phyloP scores from a whole-genome alignment of 768 basidiomycete genomes.

The Pholiota conissans region DNA sequence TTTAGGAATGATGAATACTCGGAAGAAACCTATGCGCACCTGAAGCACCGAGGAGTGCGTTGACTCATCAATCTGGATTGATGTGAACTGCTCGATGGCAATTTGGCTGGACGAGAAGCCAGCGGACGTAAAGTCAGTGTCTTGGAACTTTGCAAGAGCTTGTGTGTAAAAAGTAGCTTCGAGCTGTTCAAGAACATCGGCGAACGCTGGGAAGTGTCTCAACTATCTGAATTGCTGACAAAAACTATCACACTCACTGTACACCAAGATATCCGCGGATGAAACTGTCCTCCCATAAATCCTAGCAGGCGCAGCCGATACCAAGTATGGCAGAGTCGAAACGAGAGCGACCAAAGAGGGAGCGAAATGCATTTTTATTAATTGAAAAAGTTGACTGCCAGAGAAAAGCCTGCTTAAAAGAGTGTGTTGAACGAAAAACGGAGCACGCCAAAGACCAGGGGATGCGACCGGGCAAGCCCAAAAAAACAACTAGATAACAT shows the following conservation, averaged over 20 bases:
- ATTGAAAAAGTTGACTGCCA: conserved; percentile 28
- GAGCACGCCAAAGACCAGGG: conserved; percentile 41
- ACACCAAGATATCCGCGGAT: conserved; percentile 49
- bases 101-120: conserved; percentile 59
- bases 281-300: conserved; percentile 38
- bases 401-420: conserved; percentile 46
- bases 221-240: neutral
- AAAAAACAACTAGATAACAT: conserved; percentile 38
- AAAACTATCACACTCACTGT: conserved; percentile 46
- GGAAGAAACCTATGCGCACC: conserved; percentile 24
- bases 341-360: conserved; percentile 42
- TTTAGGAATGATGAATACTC: neutral
- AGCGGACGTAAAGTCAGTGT: conserved; percentile 60
- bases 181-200: conserved; percentile 72
- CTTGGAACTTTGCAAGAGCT: conserved; percentile 64
- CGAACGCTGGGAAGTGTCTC: conserved; percentile 54
- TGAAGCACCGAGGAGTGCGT: conserved; percentile 58
- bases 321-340: conserved; percentile 40
- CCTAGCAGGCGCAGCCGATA: conserved; percentile 49
- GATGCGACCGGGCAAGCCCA: conserved; percentile 77
- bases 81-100: conserved; percentile 59
- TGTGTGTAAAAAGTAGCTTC: conserved; percentile 70
- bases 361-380: conserved; percentile 49
- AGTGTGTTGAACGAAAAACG: conserved; percentile 30
- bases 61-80: conserved; percentile 62